A percentile compares a stretch with the other conserved stretches of the same genome.
These are phyloP conservation scores for Cladophialophora psammophila DNA, from an alignment of 2,329 filamentous ascomycete species.

Conservation along the genomic window DNA sequence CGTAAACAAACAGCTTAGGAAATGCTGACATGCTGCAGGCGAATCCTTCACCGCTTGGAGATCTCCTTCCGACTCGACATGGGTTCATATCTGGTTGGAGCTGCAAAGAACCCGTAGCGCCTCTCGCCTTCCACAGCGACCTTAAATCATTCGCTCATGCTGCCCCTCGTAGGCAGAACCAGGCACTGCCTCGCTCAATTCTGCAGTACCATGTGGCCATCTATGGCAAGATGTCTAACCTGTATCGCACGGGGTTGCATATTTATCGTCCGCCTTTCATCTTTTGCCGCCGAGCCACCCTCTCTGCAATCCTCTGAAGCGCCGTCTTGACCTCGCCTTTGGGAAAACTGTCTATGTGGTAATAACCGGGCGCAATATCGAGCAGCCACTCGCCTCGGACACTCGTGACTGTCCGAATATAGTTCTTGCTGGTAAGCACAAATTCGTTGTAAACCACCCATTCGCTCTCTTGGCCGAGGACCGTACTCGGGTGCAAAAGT, in stretches of 20 bases:
- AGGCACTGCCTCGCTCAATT: conserved; percentile 9
- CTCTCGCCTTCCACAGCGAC: neutral
- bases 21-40: conserved; percentile 14
- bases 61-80: conserved; percentile 15
- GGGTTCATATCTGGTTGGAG: neutral
- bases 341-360: conserved; percentile 80
- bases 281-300: conserved; percentile 62
- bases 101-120: neutral
- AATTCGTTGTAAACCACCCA: conserved; percentile 99
- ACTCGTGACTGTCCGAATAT: conserved; percentile 90
- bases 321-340: conserved; percentile 85
- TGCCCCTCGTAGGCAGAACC: conserved; percentile 1
- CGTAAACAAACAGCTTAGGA: neutral
- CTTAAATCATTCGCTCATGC: neutral
- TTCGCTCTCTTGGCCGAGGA: conserved; percentile 85
- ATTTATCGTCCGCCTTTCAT: conserved; percentile 43
- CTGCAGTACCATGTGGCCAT: conserved; percentile 13
- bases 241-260: neutral
- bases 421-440: conserved; percentile 97
- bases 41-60: conserved; percentile 16
- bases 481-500: conserved; percentile 90
- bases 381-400: conserved; percentile 94
- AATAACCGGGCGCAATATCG: conserved; percentile 93
- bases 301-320: conserved; percentile 62
- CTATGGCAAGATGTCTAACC: conserved; percentile 12